Conservation (phyloP, 164 flowering plant genomes). For the Protea cynaroides region DNA sequence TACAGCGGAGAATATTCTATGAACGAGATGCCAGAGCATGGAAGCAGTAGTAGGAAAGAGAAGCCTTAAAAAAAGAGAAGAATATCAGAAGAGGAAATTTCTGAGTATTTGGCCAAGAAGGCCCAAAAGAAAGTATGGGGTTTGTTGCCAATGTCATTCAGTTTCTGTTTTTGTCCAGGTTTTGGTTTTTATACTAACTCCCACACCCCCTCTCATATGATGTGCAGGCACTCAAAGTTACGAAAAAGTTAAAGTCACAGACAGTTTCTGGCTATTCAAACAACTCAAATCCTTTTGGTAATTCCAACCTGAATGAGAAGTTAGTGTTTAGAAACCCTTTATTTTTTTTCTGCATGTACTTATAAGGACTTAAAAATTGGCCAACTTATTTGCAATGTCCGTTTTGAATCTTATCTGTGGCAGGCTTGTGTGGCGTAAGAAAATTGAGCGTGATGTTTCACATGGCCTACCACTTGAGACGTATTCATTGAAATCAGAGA, state of each 20-base stretch:
- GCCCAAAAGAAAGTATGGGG: conserved; percentile 67
- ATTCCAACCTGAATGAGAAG: conserved; percentile 83
- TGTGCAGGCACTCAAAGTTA: conserved; percentile 56
- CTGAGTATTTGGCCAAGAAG: conserved; percentile 62
- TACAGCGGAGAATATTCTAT: no score
- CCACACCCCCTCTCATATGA: conserved; percentile 2
- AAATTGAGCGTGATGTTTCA: conserved; percentile 81
- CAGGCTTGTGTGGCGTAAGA: conserved; percentile 99
- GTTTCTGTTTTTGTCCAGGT: background rate
- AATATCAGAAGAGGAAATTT: conserved; percentile 72
- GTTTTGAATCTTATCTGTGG: no score
- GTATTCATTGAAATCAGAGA: conserved; percentile 70
- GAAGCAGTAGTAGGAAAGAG: no score
- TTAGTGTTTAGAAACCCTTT: conserved; percentile 24
- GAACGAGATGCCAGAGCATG: no score
- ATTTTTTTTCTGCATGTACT: background rate
- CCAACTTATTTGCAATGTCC: no score
- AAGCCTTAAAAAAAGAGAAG: conserved; percentile 32
- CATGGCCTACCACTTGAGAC: conserved; percentile 62
- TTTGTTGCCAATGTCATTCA: background rate
- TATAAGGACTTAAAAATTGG: no score
- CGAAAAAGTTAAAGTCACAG: conserved; percentile 72
- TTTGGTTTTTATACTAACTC: background rate
- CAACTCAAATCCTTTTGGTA: conserved; percentile 95
- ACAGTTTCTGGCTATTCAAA: conserved; percentile 82